Base-by-base conservation (phyloP, 164 flowering plant genomes). In the Nelumbo lutea region DNA sequence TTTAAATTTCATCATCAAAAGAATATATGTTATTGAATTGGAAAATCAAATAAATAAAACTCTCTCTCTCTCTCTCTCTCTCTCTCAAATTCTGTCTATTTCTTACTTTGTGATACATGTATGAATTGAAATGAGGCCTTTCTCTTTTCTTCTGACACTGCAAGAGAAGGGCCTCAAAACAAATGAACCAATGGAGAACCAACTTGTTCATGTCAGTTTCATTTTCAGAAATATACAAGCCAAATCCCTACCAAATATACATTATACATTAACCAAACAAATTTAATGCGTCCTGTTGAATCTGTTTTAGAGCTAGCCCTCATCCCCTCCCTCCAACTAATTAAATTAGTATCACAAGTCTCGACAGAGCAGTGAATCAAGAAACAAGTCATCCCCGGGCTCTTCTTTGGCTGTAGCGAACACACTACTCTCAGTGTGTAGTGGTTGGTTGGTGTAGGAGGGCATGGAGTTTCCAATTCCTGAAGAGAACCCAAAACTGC, bases 331-430 rank as follows among this genome's bases (percentile, higher is more conserved):
- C 40, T 4, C 2, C 9, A 6, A n/a, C 14, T 1, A 1, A 9
- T 44, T 6, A 46, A 14, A 2, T 4, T 42, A 27, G 27, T 27
- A 27, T 27, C 27, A 27, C 27, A 27, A 11, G 9, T 42, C 42
- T 65, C 47, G 65, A 62, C 40, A 74, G 9, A 69, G 50, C 43
- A 74, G 39, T 43, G 77, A 74, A 4, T 79, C 80, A 0, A 79
- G 47, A 53, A 80, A 82, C 73, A 61, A 39, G 60, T 79, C 83
- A 3, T 80, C 85, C 41, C 71, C 72, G 11, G 81, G 78, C 55
- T 80, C 83, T 13, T 80, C 81, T 65, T 82, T 82, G 9, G 73
- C 50, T 10, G 53, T 69, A 2, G 77, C 27, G 40, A 56, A 73
- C 42, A 4, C 58, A 48, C 15, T 57, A 4, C 41, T 46, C 1